Evolutionary conservation across 176 grass and related monocot species (phyloP).

Genomic region (Leersia perrieri): DNA sequence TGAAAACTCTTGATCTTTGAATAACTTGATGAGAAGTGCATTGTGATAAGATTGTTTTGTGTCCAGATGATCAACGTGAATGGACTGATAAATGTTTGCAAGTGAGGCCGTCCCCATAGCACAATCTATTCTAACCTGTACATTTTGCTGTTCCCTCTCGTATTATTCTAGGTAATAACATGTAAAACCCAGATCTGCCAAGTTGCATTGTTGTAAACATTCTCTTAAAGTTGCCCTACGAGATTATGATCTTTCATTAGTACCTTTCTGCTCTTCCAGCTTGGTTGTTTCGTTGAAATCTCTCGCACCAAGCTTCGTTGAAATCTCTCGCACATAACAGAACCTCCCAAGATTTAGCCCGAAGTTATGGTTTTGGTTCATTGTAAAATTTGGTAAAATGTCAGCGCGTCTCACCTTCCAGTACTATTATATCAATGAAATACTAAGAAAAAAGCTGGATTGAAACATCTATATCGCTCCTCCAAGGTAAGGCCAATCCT

Average conservation of each 20-base stretch:
- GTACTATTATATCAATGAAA: background rate
- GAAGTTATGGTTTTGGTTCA: background rate
- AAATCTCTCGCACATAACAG: too few relatives aligned
- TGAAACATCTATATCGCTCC: background rate
- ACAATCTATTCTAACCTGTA: background rate
- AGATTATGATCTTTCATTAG: background rate
- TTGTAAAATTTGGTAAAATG: background rate
- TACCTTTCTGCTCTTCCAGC: background rate
- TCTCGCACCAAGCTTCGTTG: too few relatives aligned
- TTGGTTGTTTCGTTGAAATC: background rate
- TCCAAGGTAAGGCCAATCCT: background rate
- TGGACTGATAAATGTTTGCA: rapidly evolving
- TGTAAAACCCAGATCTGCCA: background rate
- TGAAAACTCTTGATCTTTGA: background rate
- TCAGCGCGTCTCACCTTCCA: too few relatives aligned
- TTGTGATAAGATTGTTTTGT: background rate
- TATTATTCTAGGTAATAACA: background rate
- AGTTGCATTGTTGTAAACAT: too few relatives aligned
- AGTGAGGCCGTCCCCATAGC: rapidly evolving
- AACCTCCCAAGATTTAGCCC: background rate
- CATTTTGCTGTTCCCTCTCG: background rate
- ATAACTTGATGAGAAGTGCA: background rate
- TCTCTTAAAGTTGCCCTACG: background rate
- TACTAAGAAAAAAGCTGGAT: background rate
- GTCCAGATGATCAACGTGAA: background rate